phyloP scores from a whole-genome alignment of 2,329 filamentous ascomycete genomes.

The Fusarium continuum region DNA sequence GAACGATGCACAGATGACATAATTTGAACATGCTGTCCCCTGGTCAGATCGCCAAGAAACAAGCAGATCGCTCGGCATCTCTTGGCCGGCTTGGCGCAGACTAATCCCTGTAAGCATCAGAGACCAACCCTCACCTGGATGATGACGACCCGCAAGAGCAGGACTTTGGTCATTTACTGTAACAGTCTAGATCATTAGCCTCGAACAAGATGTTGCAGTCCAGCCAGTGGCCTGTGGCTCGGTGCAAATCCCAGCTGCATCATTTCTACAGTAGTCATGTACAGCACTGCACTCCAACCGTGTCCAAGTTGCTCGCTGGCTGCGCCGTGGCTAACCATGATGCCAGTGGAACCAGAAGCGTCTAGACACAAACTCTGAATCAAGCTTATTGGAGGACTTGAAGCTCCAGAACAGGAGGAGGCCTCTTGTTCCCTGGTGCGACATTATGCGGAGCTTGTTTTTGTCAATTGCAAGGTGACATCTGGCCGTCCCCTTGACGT shows the following conservation, averaged over 20 bases:
- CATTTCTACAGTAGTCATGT: conserved; percentile 10
- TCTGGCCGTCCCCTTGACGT: conserved; percentile 17
- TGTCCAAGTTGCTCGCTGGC: background rate
- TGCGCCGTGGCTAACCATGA: conserved; percentile 6
- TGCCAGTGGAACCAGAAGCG: background rate
- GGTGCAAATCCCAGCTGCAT: background rate
- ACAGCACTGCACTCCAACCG: background rate
- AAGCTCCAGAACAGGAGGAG: conserved; percentile 17
- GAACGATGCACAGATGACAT: conserved; percentile 20
- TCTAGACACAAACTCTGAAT: conserved; percentile 4
- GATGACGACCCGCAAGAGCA: conserved; percentile 16
- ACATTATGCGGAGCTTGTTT: background rate
- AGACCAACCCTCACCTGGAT: conserved; percentile 5
- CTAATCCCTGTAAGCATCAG: conserved; percentile 9
- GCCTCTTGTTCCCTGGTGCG: conserved; percentile 23
- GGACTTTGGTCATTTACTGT: background rate
- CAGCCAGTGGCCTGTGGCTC: background rate
- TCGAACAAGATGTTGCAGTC: background rate
- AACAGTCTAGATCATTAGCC: background rate
- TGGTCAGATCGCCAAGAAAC: conserved; percentile 31
- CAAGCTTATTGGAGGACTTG: conserved; percentile 20
- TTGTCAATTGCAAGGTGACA: conserved; percentile 5
- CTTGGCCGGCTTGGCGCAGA: conserved; percentile 38
- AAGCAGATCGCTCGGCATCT: conserved; percentile 40
- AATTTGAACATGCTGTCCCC: conserved; percentile 8